Base-by-base conservation (phyloP, 768 basidiomycete species). In the Favolaschia claudopus region DNA sequence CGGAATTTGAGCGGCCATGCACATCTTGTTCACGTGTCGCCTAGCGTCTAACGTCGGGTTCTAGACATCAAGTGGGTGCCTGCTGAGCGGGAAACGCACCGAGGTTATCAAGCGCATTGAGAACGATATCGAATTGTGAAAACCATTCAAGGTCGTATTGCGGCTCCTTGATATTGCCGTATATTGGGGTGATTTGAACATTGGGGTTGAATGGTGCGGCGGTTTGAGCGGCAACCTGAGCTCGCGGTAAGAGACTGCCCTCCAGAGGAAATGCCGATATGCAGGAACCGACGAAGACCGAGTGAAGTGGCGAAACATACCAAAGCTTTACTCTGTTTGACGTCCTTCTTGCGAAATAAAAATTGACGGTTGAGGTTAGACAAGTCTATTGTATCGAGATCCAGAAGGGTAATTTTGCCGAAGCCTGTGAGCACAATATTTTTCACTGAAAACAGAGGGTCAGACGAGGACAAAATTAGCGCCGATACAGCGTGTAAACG, bases 331-430 rank as follows among this genome's bases (percentile, higher is more conserved):
- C 95, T 91, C 69, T 97, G 92, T 70, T 97, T 97, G 53, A 99
- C 91, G 68, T 99, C 95, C 70, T 96, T 96, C 77, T 98, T 99
- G 62, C 86, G 85, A 77, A 99, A 99, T 36, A 99, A 79, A 73
- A 99, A 99, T 68, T 99, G 96, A 20, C 96, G 85, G 69, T 99
- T 99, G 49, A 99, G 80, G 72, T 99, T 99, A 45, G 95, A 96
- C 38, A 99, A 82, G 81, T 99, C 96, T 72, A 99, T 99, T 19
- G 96, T 99, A 76, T 99, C 96, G 62, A 99, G 82, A 76, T 99
- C 96, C 57, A 99, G 82, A 46, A 97, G 84, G 0, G 95, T 95
- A 62, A 97, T 96, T 70, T 91, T 82, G 19, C 92, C 92, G 67
- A 99, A 98, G 27, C 96, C 96, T 1, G 93, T 89, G 45, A 97